Percentiles rank a stretch among this genome's conserved stretches.
These are phyloP conservation scores for Chionographis japonica DNA, from an alignment of 106 monocot genomes.

Conservation along the genomic window DNA sequence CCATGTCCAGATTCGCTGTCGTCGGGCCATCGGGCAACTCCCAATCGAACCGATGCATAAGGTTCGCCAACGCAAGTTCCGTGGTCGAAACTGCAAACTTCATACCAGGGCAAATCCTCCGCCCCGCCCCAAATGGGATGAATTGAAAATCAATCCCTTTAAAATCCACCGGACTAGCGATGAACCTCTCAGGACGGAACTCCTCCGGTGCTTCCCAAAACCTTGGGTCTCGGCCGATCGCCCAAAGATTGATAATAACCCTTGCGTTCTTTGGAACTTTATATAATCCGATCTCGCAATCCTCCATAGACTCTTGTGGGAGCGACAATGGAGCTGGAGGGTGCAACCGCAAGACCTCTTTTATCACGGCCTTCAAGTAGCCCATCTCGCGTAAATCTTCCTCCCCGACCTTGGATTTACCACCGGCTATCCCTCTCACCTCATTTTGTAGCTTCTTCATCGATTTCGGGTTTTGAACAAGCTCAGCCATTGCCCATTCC, in stretches of 20 bases:
- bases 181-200: no score
- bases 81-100: conserved; percentile 6
- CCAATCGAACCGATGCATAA: conserved; percentile 15
- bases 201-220: no score
- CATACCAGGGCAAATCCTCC: conserved; percentile 22
- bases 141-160: neutral
- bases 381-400: conserved; percentile 9
- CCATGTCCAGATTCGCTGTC: neutral
- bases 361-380: conserved; percentile 21
- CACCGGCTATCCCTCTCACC: no score
- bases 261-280: conserved; percentile 5
- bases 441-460: no score
- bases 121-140: neutral
- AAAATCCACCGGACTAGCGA: neutral
- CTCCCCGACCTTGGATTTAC: neutral
- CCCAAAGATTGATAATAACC: conserved; percentile 13
- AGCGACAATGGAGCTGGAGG: conserved; percentile 13
- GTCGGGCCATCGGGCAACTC: conserved; percentile 4
- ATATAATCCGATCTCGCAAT: conserved; percentile 11
- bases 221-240: no score
- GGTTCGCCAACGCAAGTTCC: conserved; percentile 20
- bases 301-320: conserved; percentile 20
- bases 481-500: conserved; percentile 38
- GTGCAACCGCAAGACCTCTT: conserved; percentile 18
- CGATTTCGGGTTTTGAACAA: conserved; percentile 5